A percentile compares a stretch with the other conserved stretches of the same genome.
Conservation (phyloP, 2,329 filamentous ascomycete species). For the Alternaria arborescens region DNA sequence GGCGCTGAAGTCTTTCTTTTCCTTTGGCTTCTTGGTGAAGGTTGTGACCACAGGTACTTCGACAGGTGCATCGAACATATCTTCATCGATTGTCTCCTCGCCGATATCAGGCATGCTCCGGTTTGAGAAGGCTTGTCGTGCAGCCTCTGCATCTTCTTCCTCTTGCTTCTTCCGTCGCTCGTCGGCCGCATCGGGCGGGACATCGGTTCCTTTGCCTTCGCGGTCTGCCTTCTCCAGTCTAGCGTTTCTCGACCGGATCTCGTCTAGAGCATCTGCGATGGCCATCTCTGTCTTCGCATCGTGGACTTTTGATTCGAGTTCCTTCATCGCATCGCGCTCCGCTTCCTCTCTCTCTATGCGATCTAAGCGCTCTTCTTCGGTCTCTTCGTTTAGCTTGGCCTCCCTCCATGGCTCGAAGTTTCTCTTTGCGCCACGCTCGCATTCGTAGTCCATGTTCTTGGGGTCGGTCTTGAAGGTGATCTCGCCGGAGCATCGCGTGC, state of each 20-base stretch:
- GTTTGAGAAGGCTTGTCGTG: constrained; percentile 75
- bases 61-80: constrained; percentile 49
- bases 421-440: constrained; percentile 82
- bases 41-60: constrained; percentile 57
- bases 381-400: constrained; percentile 73
- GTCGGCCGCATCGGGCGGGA: constrained; percentile 62
- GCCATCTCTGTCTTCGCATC: constrained; percentile 97
- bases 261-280: constrained; percentile 92
- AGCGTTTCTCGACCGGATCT: constrained; percentile 91
- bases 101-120: constrained; percentile 55
- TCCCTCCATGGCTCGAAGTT: constrained; percentile 94
- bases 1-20: constrained; percentile 83
- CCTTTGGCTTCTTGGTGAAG: constrained; percentile 81
- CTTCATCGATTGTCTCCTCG: constrained; percentile 60
- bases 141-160: constrained; percentile 82
- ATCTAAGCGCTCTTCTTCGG: constrained; percentile 86
- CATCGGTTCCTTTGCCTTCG: constrained; percentile 65
- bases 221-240: constrained; percentile 79
- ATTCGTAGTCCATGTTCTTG: constrained; percentile 89
- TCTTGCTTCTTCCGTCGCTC: constrained; percentile 73
- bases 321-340: constrained; percentile 91
- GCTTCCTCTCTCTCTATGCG: constrained; percentile 80
- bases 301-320: constrained; percentile 89
- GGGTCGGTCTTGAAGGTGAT: constrained; percentile 96
- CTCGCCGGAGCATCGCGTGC: constrained; percentile 83